Evolutionary conservation across 208 protist genomes (phyloP), one percentile per base, ranked within the genome.

Genomic region (Leishmania lainsoni): DNA sequence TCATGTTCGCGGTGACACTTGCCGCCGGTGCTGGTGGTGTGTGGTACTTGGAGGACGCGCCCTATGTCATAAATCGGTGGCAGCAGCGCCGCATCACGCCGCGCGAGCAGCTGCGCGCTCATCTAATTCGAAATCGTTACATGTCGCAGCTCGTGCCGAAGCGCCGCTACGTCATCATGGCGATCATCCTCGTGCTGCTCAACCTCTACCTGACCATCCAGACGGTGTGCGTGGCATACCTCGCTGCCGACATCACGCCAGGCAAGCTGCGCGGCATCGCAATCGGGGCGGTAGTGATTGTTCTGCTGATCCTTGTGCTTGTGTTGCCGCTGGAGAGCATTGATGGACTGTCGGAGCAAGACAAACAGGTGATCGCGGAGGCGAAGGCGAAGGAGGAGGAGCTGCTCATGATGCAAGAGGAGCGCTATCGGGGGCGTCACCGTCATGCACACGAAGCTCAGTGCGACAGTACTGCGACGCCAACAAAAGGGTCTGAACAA

Each of bases 151-250:
- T 92, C 4, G 73, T 93, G 48, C 88, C 91, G 8, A 78, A 87
- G 56, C 87, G 87, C 20, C 91, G 89, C 52, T 88, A 85, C 56
- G 17, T 39, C 29, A 78, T 94, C 52, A 48, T 86, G 35, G 78
- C 81, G 56, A 2, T 79, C 17, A 51, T 90, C 5, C 76, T 94
- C 8, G 20, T 92, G 35, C 52, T 89, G 22, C 69, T 90, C 45
- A 94, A 94, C 83, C 59, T 91, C 5, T 94, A 86, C 87, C 59
- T 92, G 48, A 92, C 91, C 20, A 83, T 86, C 42, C 91, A 92
- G 76, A 72, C 86, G 3, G 69, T 92, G n/a, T 68, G 58, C 76
- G 89, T 83, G 39, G 83, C 86, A 4, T 91, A 84, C 54, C 68
- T 86, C 29, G 32, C 45, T 1, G 45, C 75, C 8, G 61, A 84